A percentile compares a stretch with the other conserved stretches of the same genome.
Evolutionary conservation across 371 early-diverging fungal genomes (phyloP).

Genomic region (Massospora cicadina): DNA sequence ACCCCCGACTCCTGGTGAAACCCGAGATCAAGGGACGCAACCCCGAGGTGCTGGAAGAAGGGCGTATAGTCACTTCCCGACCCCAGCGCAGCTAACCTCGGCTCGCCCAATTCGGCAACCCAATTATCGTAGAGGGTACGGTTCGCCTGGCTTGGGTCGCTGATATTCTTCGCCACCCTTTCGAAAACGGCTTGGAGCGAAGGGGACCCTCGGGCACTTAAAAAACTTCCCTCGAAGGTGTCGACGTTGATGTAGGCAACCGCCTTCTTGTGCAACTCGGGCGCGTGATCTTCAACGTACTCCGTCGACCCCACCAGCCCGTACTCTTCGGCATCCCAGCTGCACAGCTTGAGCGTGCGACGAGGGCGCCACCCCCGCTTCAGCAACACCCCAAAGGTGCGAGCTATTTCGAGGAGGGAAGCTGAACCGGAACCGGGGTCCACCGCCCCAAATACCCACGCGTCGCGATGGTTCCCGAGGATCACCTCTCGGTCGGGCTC

Average conservation of each 20-base stretch:
- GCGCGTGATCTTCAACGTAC: neutral
- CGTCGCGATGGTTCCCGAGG: conserved; percentile 8
- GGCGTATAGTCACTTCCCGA: conserved; percentile 7
- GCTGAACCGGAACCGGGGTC: conserved; percentile 7
- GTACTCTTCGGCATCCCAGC: conserved; percentile 10
- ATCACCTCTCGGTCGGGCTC: conserved; percentile 6
- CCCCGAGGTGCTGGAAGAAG: conserved; percentile 5
- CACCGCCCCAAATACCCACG: conserved; percentile 8
- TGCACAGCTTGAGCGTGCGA: conserved; percentile 7
- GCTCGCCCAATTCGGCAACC: too few species aligned
- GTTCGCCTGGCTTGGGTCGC: neutral
- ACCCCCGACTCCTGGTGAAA: neutral
- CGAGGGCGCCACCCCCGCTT: conserved; percentile 7
- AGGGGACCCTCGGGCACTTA: conserved; percentile 2
- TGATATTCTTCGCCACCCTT: neutral
- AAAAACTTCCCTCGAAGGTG: neutral
- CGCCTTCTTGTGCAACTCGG: neutral
- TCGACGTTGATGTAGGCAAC: conserved; percentile 8
- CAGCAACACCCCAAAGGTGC: neutral
- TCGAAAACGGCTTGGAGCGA: neutral
- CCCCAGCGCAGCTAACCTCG: too few species aligned
- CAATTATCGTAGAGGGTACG: conserved; percentile 4
- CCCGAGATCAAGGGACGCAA: neutral
- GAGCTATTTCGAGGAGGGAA: conserved; percentile 5
- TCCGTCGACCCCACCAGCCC: conserved; percentile 9